Base-by-base conservation (phyloP, 73 alveolate genomes). In the Tetrahymena thermophila region DNA sequence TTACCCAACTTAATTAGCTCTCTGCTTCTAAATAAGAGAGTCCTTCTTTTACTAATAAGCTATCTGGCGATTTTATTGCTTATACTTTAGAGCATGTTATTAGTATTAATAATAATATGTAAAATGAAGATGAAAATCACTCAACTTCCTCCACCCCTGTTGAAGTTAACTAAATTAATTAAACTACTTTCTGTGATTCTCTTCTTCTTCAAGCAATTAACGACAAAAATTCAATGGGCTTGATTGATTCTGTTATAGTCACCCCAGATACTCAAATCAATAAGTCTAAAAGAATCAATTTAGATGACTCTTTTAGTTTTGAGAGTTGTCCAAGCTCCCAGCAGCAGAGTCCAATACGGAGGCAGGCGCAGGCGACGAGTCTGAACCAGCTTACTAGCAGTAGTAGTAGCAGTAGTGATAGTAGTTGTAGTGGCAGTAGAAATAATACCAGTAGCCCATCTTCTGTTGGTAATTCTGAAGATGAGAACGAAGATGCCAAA, bases 261-360 rank as follows among this genome's bases (percentile, higher is more conserved):
- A 71, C 89, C 11, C 89, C 89, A 28, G 89, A 71, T 71, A 71
- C 37, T 31, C n/a, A 71, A 19, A n/a, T 28, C 35, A 71, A 31
- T 17, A 71, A 71, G 31, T 8, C 89, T 3, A 71, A 71, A 28
- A 71, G 89, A 71, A n/a, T 71, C 37, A 71, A 31, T 31, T 31
- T 71, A 71, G 89, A 71, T 71, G 89, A 71, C 17, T 71, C 89
- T 0, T 71, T 71, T 71, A 71, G 89, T n/a, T 71, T 71, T 31
- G 89, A 71, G 40, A 71, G 89, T 71, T 71, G 89, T 8, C 89
- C 89, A 5, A 71, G 89, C 31, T 71, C 89, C 31, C 37, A 71
- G 89, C 89, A 71, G 89, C 89, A n/a, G 89, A 71, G 89, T n/a
- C 89, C 89, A 71, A 71, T 71, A 71, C 89, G 89, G 89, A 71